Percentiles rank a stretch among this genome's conserved stretches.
These are phyloP conservation scores for Prunus mume DNA, from an alignment of 306 rosid genomes.

Conservation along the genomic window DNA sequence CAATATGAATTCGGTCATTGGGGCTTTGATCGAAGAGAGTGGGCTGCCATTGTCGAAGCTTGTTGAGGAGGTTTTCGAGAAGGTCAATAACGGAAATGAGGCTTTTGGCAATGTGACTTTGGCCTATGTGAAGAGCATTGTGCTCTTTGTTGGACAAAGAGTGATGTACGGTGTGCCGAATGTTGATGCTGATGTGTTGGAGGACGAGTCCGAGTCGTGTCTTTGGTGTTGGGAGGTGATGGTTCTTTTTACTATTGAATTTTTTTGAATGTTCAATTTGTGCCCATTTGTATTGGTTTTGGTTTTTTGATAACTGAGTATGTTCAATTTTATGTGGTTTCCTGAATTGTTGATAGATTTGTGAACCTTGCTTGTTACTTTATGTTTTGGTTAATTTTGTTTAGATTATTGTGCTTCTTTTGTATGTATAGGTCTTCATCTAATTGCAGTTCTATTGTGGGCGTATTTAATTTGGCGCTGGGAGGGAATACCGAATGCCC, in stretches of 20 bases:
- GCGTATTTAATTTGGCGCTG: not conserved
- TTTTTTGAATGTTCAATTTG: not conserved
- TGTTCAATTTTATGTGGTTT: not conserved
- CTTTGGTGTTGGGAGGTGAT: slow-evolving; percentile 99
- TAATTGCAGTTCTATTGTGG: not conserved
- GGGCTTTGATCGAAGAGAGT: slow-evolving; percentile 75
- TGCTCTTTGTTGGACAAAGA: slow-evolving; percentile 73
- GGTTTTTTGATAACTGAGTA: not conserved
- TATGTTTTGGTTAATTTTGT: not conserved
- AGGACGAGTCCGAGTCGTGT: slow-evolving; percentile 66
- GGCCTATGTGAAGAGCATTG: slow-evolving; percentile 66
- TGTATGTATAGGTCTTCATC: not conserved
- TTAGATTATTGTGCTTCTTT: not conserved
- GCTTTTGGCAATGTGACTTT: slow-evolving; percentile 39
- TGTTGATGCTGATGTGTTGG: slow-evolving; percentile 82
- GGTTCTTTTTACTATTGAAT: not conserved
- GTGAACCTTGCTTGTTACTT: not conserved
- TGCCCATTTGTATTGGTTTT: not conserved
- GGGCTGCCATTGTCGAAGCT: slow-evolving; percentile 70
- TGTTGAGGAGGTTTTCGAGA: slow-evolving; percentile 52
- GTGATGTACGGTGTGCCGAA: slow-evolving; percentile 70
- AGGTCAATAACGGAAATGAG: slow-evolving; percentile 28
- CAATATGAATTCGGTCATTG: slow-evolving; percentile 43
- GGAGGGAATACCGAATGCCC: not conserved
- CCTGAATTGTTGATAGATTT: not conserved